A percentile compares a stretch with the other conserved stretches of the same genome.
Conservation (phyloP, 148 eudicot species). For the Suaeda aralocaspica region DNA sequence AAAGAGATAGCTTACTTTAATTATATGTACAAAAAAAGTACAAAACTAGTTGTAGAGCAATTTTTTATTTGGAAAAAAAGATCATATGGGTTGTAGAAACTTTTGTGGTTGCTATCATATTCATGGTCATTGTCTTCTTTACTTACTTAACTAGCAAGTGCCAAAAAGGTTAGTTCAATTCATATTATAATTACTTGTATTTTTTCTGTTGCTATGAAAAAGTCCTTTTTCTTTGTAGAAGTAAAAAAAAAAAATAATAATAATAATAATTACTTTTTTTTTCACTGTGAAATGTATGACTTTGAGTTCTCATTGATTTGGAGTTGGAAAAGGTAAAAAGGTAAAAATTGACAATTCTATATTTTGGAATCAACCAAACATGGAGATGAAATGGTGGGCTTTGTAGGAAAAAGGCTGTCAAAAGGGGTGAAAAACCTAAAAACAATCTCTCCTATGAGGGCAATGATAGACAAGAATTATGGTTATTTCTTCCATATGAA, state of each 20-base stretch:
- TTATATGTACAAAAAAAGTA: neutral
- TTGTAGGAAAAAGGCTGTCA: conserved; percentile 18
- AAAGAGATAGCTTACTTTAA: neutral
- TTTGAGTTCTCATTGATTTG: conserved; percentile 1
- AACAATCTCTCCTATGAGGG: no score
- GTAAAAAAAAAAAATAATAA: conserved; percentile 15
- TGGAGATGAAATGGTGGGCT: neutral
- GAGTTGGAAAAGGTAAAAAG: neutral
- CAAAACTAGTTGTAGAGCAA: neutral
- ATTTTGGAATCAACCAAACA: neutral
- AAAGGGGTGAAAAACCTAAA: conserved; percentile 31
- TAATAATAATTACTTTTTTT: conserved; percentile 5
- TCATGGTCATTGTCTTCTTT: conserved; percentile 27
- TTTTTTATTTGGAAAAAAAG: conserved; percentile 8
- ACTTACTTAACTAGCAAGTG: conserved; percentile 21
- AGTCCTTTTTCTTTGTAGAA: conserved; percentile 18
- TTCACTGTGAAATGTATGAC: neutral
- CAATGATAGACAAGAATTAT: conserved; percentile 29
- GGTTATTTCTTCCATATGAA: neutral
- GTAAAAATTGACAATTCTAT: conserved; percentile 20
- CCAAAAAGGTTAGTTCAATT: conserved; percentile 21
- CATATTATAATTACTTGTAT: conserved; percentile 5
- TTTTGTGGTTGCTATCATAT: conserved; percentile 20
- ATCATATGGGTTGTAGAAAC: conserved; percentile 15
- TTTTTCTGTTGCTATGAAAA: conserved; percentile 15